A percentile compares a stretch with the other conserved stretches of the same genome.
These are phyloP conservation scores for Phytomonas sp. DNA, from an alignment of 208 protist genomes.

Conservation along the genomic window DNA sequence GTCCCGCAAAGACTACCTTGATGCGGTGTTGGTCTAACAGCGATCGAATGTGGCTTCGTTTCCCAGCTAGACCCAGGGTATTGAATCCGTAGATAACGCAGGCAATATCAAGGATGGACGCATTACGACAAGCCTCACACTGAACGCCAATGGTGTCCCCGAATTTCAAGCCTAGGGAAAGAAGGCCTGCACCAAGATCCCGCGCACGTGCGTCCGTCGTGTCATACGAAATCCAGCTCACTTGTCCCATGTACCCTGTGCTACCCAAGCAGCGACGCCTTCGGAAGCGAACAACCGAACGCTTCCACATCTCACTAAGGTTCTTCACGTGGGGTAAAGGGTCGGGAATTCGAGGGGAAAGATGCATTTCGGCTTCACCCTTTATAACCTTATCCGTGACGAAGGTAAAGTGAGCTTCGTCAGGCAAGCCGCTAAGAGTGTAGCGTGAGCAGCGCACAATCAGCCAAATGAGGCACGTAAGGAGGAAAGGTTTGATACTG, in stretches of 20 bases:
- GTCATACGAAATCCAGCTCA: constrained; percentile 67
- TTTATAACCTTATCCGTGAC: constrained; percentile 43
- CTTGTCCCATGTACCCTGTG: constrained; percentile 32
- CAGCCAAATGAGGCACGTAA: constrained; percentile 20
- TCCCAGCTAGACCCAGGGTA: constrained; percentile 62
- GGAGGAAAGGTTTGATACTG: constrained; percentile 27
- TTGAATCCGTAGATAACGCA: constrained; percentile 63
- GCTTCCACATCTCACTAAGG: constrained; percentile 60
- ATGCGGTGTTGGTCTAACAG: constrained; percentile 71
- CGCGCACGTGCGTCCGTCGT: constrained; percentile 50
- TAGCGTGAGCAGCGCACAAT: constrained; percentile 32
- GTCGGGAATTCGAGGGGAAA: constrained; percentile 20
- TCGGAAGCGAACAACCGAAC: constrained; percentile 41
- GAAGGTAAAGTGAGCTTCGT: constrained; percentile 24
- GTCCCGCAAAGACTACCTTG: constrained; percentile 55
- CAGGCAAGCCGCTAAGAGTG: constrained; percentile 25
- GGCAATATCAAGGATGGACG: constrained; percentile 59
- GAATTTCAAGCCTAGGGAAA: constrained; percentile 33
- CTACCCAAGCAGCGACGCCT: constrained; percentile 53
- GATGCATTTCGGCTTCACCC: constrained; percentile 23
- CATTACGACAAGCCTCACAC: constrained; percentile 47
- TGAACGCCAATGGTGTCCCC: constrained; percentile 79
- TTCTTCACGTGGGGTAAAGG: constrained; percentile 28
- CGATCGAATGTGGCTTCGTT: constrained; percentile 35
- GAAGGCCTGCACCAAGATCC: constrained; percentile 64